A percentile compares a stretch with the other conserved stretches of the same genome.
phyloP scores from a whole-genome alignment of 108 stramenopile species.

The Aurantiochytrium sp. region DNA sequence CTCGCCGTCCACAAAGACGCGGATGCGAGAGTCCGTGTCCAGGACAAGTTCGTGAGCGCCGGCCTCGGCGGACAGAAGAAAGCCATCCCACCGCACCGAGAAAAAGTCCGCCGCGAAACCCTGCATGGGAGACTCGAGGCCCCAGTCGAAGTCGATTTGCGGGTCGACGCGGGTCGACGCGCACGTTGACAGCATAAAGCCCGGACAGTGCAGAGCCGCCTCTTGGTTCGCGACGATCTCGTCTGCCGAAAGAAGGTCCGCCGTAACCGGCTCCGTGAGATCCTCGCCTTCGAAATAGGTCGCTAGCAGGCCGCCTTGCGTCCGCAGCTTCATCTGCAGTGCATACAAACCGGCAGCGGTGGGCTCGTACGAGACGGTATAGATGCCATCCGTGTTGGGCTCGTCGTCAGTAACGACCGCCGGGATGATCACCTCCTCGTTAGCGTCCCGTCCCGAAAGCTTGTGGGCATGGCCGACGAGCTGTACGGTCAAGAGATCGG shows the following conservation, averaged over 20 bases:
- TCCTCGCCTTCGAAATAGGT: conserved; percentile 64
- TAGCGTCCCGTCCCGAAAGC: background rate
- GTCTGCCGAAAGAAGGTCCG: conserved; percentile 34
- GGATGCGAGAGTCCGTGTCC: conserved; percentile 43
- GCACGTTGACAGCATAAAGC: conserved; percentile 41
- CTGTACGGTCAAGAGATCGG: background rate
- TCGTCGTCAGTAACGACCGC: background rate
- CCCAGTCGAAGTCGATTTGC: conserved; percentile 63
- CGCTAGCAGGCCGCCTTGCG: conserved; percentile 65
- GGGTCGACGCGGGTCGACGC: conserved; percentile 64
- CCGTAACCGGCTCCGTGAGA: conserved; percentile 64
- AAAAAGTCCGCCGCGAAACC: conserved; percentile 70
- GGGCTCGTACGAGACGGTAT: conserved; percentile 57
- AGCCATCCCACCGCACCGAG: conserved; percentile 65
- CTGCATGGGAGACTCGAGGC: conserved; percentile 52
- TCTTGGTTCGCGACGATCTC: background rate
- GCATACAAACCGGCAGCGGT: conserved; percentile 60
- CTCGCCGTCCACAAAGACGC: conserved; percentile 48
- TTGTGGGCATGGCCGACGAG: background rate
- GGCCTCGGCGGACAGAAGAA: conserved; percentile 44
- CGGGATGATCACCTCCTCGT: background rate
- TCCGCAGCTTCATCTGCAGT: conserved; percentile 48
- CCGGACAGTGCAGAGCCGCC: conserved; percentile 32
- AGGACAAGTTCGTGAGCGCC: conserved; percentile 53
- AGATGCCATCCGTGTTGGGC: conserved; percentile 60